Evolutionary conservation across 257 asterid species (phyloP), one percentile per base, ranked within the genome.

Genomic region (Capsicum pubescens): DNA sequence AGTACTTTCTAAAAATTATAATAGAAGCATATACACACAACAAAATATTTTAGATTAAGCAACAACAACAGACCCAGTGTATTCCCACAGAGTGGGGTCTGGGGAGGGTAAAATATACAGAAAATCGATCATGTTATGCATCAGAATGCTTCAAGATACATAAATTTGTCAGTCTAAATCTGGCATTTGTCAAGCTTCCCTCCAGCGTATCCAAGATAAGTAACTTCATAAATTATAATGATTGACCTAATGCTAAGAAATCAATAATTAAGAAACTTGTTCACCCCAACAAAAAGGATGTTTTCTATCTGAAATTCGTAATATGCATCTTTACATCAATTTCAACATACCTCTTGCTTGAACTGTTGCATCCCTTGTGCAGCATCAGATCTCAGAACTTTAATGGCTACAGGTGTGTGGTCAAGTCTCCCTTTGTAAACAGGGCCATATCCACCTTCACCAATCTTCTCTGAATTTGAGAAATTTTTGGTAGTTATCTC

Each of bases 401-500:
- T 84, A 66, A 84, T 54, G 54, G 86, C 86, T 46, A 77, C 83
- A 3, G 84, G 84, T 9, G 79, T 82, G 50, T 66, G 80, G 35
- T 82, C 84, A 16, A 82, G 84, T 50, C 19, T 42, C 35, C 79
- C 72, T 54, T 76, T 76, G 64, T 74, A 84, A 32, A 84, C 86
- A 21, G 86, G 86, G 13, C 83, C 86, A 76, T 84, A 84, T 21
- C 83, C 83, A 52, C 86, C 86, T 76, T 84, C 86, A 46, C 86
- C 86, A 39, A 84, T 84, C 61, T 84, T 84, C 63, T n/a, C 52
- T 4, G 86, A 58, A 70, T 85, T 42, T 35, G 87, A 85, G 79
- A 85, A 85, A 21, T 76, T 50, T 15, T 85, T 84, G 10, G 87
- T 85, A 58, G 87, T 84, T 5, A 21, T 59, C 48, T 85, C 85